Conservation (phyloP, 2,329 filamentous ascomycete species). For the Didymella keratinophila region DNA sequence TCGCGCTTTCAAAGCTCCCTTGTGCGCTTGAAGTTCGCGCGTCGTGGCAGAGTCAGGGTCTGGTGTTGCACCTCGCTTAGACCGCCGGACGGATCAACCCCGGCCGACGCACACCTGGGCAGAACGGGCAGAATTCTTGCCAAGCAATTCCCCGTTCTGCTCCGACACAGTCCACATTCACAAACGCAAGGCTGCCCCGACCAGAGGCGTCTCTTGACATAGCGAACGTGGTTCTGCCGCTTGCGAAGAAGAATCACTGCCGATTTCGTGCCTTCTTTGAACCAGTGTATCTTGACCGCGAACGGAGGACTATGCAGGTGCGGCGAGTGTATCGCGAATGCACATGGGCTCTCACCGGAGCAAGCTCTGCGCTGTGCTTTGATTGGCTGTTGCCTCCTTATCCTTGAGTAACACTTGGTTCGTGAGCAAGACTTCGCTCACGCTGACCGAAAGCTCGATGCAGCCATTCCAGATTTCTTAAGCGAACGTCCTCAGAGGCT, state of each 20-base stretch:
- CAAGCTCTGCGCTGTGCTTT: not conserved
- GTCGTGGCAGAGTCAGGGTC: not conserved
- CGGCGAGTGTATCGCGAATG: not conserved
- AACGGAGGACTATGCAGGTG: not conserved
- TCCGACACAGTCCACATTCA: not conserved
- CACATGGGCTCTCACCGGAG: not conserved
- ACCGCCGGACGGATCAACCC: not conserved
- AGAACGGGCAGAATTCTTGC: not conserved
- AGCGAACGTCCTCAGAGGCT: not conserved
- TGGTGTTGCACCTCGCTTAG: slow-evolving; percentile 1
- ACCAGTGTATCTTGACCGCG: not conserved
- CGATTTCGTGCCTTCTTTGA: not conserved
- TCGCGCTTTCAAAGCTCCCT: not conserved
- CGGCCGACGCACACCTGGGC: not conserved
- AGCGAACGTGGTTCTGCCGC: not conserved
- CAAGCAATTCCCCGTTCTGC: not conserved
- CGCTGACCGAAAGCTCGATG: not conserved
- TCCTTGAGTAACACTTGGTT: not conserved
- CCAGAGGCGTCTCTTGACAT: not conserved
- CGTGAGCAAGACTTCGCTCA: not conserved
- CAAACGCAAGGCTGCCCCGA: not conserved
- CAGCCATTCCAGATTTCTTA: too few relatives aligned
- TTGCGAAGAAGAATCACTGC: not conserved
- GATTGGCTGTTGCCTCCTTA: not conserved
- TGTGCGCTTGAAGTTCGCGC: not conserved